Base-by-base conservation (phyloP, 139 green algal species). In the Chlamydomonas incerta region DNA sequence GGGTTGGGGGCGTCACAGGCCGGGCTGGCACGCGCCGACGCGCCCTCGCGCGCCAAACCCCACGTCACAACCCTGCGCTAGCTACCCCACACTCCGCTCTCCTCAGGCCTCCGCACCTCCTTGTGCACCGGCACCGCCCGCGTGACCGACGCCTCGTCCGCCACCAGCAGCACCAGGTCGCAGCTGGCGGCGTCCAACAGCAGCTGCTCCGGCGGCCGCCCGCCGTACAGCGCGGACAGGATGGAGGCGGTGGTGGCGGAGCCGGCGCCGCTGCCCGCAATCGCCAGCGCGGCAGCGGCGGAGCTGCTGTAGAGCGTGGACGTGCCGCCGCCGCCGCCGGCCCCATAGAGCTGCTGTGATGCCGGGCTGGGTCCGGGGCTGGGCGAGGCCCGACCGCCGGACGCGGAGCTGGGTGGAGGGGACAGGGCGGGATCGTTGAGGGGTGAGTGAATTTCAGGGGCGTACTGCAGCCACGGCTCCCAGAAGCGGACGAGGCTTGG, bases 161-260 rank as follows among this genome's bases (percentile, higher is more conserved):
- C 50, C 26, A 86, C 55, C 34, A 80, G 2, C 31, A 86, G 58
- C 11, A 79, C 68, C 1, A 80, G 52, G 68, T 86, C 80, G 29
- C 14, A 41, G 15, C 50, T 65, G 68, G 52, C 29, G 15, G 52
- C 80, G 28, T 86, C 80, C 11, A 62, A 65, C 21, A 80, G 34
- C 14, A 86, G 80, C 52, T 86, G 68, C 35, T 86, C 80, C 1
- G 52, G 52, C 5, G 80, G 68, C 3, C 67, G 68, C 34, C 80
- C 79, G 66, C 31, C 65, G 46, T 85, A 85, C 23, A 72, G 23
- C 1, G 67, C 33, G 15, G 33, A 28, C 14, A 47, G n/a, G 33
- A 72, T 50, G 41, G 41, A 50, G 5, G 6, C 41, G 41, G 41
- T 50, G 41, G 41, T 50, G 8, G 41, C 8, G 41, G 41, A 50